These are phyloP conservation scores for Alloascoidea africana DNA, from an alignment of 805 yeast genomes.

Conservation along the genomic window DNA sequence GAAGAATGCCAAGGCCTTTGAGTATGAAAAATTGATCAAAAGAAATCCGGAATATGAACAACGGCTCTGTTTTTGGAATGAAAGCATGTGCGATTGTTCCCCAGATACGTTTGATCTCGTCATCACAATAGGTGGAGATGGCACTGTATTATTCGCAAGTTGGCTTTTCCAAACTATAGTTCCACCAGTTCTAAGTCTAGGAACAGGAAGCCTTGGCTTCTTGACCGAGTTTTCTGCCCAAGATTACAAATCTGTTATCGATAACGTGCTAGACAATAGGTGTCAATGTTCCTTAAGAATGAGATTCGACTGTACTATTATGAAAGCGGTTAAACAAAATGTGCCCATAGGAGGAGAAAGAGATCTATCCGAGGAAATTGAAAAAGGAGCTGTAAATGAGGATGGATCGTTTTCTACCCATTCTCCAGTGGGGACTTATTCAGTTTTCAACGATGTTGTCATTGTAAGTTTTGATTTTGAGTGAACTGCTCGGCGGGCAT, in stretches of 20 bases:
- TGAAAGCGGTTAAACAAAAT: slow-evolving; percentile 16
- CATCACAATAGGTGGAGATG: slow-evolving; percentile 59
- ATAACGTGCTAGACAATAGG: slow-evolving; percentile 24
- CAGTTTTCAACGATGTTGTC: slow-evolving; percentile 36
- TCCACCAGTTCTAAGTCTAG: slow-evolving; percentile 52
- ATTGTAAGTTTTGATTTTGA: slow-evolving; percentile 12
- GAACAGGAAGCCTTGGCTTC: slow-evolving; percentile 55
- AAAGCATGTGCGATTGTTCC: slow-evolving; percentile 12
- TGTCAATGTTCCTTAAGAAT: slow-evolving; percentile 31
- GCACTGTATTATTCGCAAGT: slow-evolving; percentile 52
- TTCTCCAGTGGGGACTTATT: slow-evolving; percentile 15
- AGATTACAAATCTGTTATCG: slow-evolving; percentile 20
- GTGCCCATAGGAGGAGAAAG: slow-evolving; percentile 6
- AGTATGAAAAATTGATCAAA: not conserved
- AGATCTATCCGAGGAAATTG: slow-evolving; percentile 14
- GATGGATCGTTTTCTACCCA: slow-evolving; percentile 15
- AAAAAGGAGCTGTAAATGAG: slow-evolving; percentile 4
- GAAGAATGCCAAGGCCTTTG: not conserved
- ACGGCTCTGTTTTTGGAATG: slow-evolving; percentile 25
- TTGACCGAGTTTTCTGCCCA: slow-evolving; percentile 36
- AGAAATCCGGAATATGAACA: slow-evolving; percentile 4
- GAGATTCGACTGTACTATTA: slow-evolving; percentile 34
- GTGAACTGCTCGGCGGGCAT: too few relatives aligned
- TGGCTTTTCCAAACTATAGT: slow-evolving; percentile 41
- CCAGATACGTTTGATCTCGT: slow-evolving; percentile 35